Evolutionary conservation across 352 stramenopile genomes (phyloP).

Genomic region (Phytophthora sp.): DNA sequence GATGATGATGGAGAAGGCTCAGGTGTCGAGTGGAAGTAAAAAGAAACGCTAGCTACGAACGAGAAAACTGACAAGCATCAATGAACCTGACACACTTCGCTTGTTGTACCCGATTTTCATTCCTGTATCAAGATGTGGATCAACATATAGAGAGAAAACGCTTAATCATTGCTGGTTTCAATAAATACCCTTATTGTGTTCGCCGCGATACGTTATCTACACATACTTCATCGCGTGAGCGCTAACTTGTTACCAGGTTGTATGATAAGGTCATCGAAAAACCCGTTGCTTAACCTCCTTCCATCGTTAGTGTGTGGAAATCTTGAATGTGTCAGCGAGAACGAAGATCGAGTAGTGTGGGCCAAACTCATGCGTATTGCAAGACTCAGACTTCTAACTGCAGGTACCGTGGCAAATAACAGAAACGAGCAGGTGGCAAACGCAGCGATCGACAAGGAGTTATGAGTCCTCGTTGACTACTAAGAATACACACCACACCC

Average conservation of each 20-base stretch:
- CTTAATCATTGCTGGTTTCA: slow-evolving; percentile 33
- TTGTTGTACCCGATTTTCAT: neutral
- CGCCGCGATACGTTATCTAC: slow-evolving; percentile 33
- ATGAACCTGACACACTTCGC: slow-evolving; percentile 14
- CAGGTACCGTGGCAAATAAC: slow-evolving; percentile 14
- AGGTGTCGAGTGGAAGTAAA: slow-evolving; percentile 71
- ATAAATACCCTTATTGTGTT: slow-evolving; percentile 39
- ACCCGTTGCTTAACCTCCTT: too few relatives aligned
- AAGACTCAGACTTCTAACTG: slow-evolving; percentile 5
- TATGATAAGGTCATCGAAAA: neutral
- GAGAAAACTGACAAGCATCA: slow-evolving; percentile 19
- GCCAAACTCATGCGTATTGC: neutral
- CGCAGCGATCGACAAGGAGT: slow-evolving; percentile 28
- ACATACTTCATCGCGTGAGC: slow-evolving; percentile 28
- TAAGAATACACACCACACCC: slow-evolving; percentile 7
- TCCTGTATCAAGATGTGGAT: too few relatives aligned
- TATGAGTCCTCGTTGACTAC: slow-evolving; percentile 35
- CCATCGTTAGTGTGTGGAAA: too few relatives aligned
- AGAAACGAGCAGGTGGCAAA: slow-evolving; percentile 15
- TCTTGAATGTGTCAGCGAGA: neutral
- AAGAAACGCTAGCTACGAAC: slow-evolving; percentile 17
- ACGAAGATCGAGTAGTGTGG: neutral
- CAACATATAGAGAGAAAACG: slow-evolving; percentile 7
- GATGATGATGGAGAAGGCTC: slow-evolving; percentile 43
- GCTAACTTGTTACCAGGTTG: slow-evolving; percentile 9